Percentiles rank a stretch among this genome's conserved stretches.
phyloP scores from a whole-genome alignment of 1,284 basidiomycete species.

The Pseudozyma sp. region DNA sequence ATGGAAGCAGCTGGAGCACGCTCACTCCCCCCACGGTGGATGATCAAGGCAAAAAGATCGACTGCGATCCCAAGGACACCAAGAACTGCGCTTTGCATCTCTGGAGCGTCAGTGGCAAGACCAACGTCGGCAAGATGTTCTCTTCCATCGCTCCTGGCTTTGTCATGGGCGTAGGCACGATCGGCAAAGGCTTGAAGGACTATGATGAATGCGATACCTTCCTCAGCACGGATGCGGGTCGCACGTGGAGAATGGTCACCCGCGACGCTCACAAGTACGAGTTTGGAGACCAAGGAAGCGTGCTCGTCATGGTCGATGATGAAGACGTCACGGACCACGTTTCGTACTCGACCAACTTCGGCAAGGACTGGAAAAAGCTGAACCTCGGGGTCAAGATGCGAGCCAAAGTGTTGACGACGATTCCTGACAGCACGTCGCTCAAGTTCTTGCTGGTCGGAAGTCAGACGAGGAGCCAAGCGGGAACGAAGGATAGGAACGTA shows the following conservation, averaged over 20 bases:
- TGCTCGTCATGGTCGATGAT: constrained; percentile 87
- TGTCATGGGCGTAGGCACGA: constrained; percentile 92
- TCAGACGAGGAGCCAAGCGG: constrained; percentile 77
- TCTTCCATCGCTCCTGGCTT: constrained; percentile 93
- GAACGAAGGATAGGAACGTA: constrained; percentile 75
- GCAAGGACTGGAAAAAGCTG: constrained; percentile 81
- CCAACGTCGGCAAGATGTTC: constrained; percentile 93
- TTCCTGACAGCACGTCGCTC: constrained; percentile 88
- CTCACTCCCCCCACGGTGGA: constrained; percentile 78
- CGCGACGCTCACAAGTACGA: constrained; percentile 90
- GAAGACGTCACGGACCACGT: constrained; percentile 82
- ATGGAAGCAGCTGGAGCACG: constrained; percentile 84
- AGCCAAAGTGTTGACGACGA: constrained; percentile 84
- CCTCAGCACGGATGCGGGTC: constrained; percentile 87
- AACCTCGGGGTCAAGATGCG: constrained; percentile 80
- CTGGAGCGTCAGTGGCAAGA: constrained; percentile 88
- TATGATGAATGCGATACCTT: constrained; percentile 96
- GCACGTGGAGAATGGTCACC: constrained; percentile 84
- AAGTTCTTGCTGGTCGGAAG: constrained; percentile 90
- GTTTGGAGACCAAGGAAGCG: constrained; percentile 88
- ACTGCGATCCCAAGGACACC: constrained; percentile 75
- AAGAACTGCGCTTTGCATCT: constrained; percentile 85
- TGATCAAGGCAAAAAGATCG: constrained; percentile 75
- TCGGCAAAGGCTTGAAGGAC: constrained; percentile 78
- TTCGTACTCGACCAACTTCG: constrained; percentile 86